Conservation (phyloP, 2,329 filamentous ascomycete genomes). For the Cercospora zeae-maydis region DNA sequence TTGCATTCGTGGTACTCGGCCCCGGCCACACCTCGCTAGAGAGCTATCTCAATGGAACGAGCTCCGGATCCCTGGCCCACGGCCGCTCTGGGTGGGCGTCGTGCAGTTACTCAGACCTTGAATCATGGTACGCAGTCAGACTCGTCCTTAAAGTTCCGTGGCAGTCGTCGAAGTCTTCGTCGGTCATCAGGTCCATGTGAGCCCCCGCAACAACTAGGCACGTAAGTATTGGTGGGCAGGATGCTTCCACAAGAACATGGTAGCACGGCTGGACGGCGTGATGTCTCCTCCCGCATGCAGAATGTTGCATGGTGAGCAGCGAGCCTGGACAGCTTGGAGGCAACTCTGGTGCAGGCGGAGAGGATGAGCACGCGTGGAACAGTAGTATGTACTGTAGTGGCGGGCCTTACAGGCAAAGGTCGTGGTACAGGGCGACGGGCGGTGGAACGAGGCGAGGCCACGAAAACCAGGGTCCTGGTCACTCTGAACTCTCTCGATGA, state of each 20-base stretch:
- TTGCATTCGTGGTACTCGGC: slow-evolving; percentile 4
- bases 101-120: background rate
- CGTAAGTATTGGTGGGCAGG: background rate
- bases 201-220: background rate
- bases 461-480: background rate
- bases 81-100: background rate
- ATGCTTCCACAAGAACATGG: background rate
- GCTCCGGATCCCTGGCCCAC: background rate
- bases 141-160: background rate
- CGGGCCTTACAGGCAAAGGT: background rate
- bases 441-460: background rate
- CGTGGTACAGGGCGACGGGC: background rate
- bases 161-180: background rate
- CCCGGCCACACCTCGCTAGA: slow-evolving; percentile 1
- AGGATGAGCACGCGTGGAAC: background rate
- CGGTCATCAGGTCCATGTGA: background rate
- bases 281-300: too few relatives aligned
- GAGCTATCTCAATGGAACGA: slow-evolving; percentile 1
- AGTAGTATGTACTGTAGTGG: background rate
- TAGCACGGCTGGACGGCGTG: background rate
- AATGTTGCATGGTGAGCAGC: background rate
- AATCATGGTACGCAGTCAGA: slow-evolving; percentile 2
- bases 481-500: background rate
- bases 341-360: background rate
- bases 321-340: background rate